Conservation (phyloP, 148 eudicot species). For the Rheum nobile region DNA sequence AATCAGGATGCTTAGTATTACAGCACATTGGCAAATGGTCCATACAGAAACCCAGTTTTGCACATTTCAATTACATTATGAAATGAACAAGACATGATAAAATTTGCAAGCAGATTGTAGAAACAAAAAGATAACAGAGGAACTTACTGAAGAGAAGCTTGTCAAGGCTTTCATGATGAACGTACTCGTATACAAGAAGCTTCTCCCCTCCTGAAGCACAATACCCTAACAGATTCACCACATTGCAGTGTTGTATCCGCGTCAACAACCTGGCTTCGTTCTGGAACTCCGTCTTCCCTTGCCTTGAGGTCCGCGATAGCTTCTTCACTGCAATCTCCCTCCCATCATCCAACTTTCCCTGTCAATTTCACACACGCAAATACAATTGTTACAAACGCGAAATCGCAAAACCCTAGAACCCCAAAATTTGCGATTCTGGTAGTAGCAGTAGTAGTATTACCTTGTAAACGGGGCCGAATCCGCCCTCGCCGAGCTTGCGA, state of each 20-base stretch:
- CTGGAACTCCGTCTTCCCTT: constrained; percentile 73
- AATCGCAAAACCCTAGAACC: constrained; percentile 5
- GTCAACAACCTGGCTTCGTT: constrained; percentile 83
- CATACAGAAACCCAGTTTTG: too few species aligned
- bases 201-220: constrained; percentile 58
- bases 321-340: constrained; percentile 83
- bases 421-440: not conserved
- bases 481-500: constrained; percentile 88
- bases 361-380: constrained; percentile 10
- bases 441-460: constrained; percentile 18
- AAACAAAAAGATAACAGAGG: not conserved
- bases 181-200: constrained; percentile 85
- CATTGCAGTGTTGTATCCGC: constrained; percentile 83
- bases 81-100: not conserved
- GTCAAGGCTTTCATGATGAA: constrained; percentile 79
- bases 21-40: too few species aligned
- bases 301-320: constrained; percentile 55
- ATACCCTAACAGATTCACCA: constrained; percentile 81
- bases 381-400: not conserved
- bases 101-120: not conserved
- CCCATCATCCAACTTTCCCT: constrained; percentile 86
- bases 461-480: constrained; percentile 93
- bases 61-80: too few species aligned
- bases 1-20: not conserved
- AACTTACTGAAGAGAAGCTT: constrained; percentile 86